Conservation (phyloP, 805 yeast species). For the Priceomyces carsonii region DNA sequence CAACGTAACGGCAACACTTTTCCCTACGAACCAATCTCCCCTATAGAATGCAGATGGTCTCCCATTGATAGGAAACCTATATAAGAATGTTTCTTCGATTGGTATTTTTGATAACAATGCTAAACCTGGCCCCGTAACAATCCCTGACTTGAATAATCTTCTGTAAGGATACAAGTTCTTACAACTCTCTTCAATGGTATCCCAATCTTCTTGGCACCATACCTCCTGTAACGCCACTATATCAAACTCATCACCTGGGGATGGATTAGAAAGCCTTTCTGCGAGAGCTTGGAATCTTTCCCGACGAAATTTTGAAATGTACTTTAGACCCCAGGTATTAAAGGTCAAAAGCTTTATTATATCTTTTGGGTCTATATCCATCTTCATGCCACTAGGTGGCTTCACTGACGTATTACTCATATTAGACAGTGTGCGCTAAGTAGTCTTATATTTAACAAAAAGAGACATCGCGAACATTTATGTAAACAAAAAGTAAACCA, state of each 20-base stretch:
- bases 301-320: conserved; percentile 68
- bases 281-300: conserved; percentile 76
- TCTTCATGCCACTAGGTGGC: no score
- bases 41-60: conserved; percentile 90
- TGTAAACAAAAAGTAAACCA: no score
- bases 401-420: no score
- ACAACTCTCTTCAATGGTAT: conserved; percentile 52
- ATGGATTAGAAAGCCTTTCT: conserved; percentile 47
- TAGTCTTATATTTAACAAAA: no score
- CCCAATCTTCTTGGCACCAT: conserved; percentile 89
- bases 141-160: conserved; percentile 78
- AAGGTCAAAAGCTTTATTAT: conserved; percentile 55
- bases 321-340: conserved; percentile 90
- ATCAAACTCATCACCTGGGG: conserved; percentile 57
- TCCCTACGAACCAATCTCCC: conserved; percentile 98
- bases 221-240: conserved; percentile 92
- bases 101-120: conserved; percentile 84
- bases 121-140: conserved; percentile 90
- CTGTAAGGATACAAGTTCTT: conserved; percentile 55
- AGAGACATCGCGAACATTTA: no score
- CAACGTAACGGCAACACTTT: conserved; percentile 72
- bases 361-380: not conserved
- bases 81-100: conserved; percentile 73
- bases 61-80: conserved; percentile 90
- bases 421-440: no score